Conservation (phyloP, 78 protist species). For the Dictyostelium capitatum region DNA sequence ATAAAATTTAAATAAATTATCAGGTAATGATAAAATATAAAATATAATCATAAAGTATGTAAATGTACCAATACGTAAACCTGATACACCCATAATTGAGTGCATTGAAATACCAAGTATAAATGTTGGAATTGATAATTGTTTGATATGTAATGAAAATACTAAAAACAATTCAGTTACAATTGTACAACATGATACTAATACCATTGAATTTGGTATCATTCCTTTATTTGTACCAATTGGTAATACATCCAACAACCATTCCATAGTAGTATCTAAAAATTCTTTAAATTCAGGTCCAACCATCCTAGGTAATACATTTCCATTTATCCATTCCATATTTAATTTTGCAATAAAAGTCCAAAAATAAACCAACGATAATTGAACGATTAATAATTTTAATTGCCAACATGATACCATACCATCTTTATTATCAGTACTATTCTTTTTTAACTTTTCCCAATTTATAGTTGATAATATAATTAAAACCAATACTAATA, state of each 20-base stretch:
- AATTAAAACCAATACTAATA: conserved; percentile 20
- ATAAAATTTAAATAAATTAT: neutral
- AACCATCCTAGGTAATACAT: conserved; percentile 39
- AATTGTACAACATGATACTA: conserved; percentile 28
- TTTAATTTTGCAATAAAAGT: conserved; percentile 46
- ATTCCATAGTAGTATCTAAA: neutral
- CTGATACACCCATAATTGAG: conserved; percentile 24
- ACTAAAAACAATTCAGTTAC: conserved; percentile 34
- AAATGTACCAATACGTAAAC: conserved; percentile 69
- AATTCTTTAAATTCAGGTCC: conserved; percentile 53
- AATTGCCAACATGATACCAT: conserved; percentile 26
- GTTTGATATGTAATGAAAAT: conserved; percentile 10
- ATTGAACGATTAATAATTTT: conserved; percentile 29
- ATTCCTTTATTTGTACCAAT: neutral
- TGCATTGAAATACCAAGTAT: conserved; percentile 47
- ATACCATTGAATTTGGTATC: conserved; percentile 3
- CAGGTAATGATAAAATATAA: conserved; percentile 16
- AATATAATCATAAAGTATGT: conserved; percentile 48
- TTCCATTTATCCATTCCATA: conserved; percentile 37
- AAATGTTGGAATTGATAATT: neutral
- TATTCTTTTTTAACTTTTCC: neutral
- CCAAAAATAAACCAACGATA: conserved; percentile 47
- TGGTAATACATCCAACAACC: neutral
- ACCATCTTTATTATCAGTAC: neutral
- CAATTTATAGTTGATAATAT: conserved; percentile 16